Conservation (phyloP, 768 basidiomycete species). For the Rhizopogon vulgaris region DNA sequence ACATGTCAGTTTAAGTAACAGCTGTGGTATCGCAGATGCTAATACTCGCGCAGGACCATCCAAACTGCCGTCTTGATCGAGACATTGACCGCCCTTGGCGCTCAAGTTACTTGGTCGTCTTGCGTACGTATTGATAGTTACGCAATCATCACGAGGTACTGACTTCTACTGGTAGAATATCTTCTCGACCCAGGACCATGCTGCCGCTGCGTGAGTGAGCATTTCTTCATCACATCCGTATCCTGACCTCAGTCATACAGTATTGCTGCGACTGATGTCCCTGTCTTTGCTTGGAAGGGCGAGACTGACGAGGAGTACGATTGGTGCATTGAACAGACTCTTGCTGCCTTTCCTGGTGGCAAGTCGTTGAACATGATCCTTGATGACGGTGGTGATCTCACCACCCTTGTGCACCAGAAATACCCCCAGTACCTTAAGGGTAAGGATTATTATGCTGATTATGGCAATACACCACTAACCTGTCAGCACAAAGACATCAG, state of each 20-base stretch:
- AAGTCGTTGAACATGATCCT: constrained; percentile 96
- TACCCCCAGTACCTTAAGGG: constrained; percentile 85
- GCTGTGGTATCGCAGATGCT: background rate
- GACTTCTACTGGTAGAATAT: constrained; percentile 64
- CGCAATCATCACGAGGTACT: background rate
- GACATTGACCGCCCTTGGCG: constrained; percentile 91
- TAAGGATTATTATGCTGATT: constrained; percentile 20
- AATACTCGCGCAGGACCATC: constrained; percentile 67
- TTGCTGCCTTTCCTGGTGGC: constrained; percentile 80
- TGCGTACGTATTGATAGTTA: constrained; percentile 52
- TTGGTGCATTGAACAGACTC: constrained; percentile 97
- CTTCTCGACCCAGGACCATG: constrained; percentile 99
- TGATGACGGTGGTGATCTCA: constrained; percentile 98
- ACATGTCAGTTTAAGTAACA: constrained; percentile 60
- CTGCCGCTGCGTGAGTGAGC: constrained; percentile 81
- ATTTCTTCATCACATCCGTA: background rate
- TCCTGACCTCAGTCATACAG: constrained; percentile 29
- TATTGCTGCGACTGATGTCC: constrained; percentile 96
- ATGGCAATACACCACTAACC: constrained; percentile 6
- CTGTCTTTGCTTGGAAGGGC: constrained; percentile 99
- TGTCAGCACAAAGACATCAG: constrained; percentile 53
- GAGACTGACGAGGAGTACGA: constrained; percentile 98
- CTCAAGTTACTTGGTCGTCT: constrained; percentile 98
- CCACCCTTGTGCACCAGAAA: constrained; percentile 91
- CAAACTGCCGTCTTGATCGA: constrained; percentile 99